Percentiles rank a stretch among this genome's conserved stretches.
phyloP scores from a whole-genome alignment of 2,329 filamentous ascomycete species.

The Pyricularia pennisetigena region DNA sequence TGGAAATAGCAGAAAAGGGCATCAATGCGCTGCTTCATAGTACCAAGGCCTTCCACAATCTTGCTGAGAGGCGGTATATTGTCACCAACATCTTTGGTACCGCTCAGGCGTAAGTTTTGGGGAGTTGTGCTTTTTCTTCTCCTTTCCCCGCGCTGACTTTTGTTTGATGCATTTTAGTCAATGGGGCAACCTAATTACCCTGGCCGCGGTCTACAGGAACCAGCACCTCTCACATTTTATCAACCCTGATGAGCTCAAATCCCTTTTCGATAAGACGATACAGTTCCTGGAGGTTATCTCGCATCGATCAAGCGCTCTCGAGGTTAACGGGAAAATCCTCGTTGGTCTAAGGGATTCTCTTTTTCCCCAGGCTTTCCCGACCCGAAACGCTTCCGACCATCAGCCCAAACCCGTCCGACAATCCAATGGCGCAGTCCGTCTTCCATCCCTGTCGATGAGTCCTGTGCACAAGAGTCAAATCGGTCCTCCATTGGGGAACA shows the following conservation, averaged over 20 bases:
- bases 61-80: no score
- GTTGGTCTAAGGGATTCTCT: slow-evolving; percentile 33
- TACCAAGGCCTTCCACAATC: no score
- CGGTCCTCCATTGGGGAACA: no score
- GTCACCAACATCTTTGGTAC: no score
- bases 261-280: slow-evolving; percentile 65
- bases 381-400: no score
- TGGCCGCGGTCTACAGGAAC: slow-evolving; percentile 71
- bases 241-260: slow-evolving; percentile 40
- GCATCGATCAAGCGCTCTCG: slow-evolving; percentile 65
- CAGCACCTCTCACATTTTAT: slow-evolving; percentile 50
- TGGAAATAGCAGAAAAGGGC: no score
- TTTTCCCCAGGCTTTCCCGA: no score
- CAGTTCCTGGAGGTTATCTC: slow-evolving; percentile 61
- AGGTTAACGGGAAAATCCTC: slow-evolving; percentile 66
- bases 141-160: slow-evolving; percentile 15
- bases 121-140: neutral
- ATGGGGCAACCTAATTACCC: slow-evolving; percentile 93
- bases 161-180: slow-evolving; percentile 47
- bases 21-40: no score
- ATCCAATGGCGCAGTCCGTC: no score
- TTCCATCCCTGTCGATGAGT: no score
- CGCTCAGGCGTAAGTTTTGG: slow-evolving; percentile 69
- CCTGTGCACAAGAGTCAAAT: no score
- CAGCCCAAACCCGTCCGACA: no score